phyloP scores from a whole-genome alignment of 371 early-diverging fungal genomes.

The Globomyces sp. region DNA sequence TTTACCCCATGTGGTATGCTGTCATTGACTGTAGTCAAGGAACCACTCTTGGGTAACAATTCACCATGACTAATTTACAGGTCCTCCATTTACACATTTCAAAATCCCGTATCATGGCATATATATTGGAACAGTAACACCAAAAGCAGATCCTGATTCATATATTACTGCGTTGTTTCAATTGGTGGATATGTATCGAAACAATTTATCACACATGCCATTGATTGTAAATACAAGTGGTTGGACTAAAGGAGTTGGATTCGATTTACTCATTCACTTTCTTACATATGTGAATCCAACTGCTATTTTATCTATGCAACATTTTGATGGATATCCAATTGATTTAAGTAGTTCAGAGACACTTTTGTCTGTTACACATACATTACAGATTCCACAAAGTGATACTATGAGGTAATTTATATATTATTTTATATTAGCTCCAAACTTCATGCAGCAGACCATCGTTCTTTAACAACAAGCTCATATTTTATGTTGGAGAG shows the following conservation, averaged over 20 bases:
- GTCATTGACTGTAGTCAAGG: slow-evolving; percentile 62
- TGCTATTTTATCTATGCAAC: neutral
- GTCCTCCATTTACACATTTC: slow-evolving; percentile 75
- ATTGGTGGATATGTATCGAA: slow-evolving; percentile 54
- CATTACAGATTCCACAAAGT: neutral
- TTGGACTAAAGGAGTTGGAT: slow-evolving; percentile 69
- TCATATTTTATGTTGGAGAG: slow-evolving; percentile 40
- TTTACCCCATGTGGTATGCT: slow-evolving; percentile 71
- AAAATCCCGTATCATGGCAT: slow-evolving; percentile 57
- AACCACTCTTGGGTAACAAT: slow-evolving; percentile 57
- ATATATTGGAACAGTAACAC: slow-evolving; percentile 65
- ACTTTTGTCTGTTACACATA: neutral
- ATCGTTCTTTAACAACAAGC: slow-evolving; percentile 51
- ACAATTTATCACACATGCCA: slow-evolving; percentile 55
- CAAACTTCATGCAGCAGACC: slow-evolving; percentile 56
- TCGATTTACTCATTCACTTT: slow-evolving; percentile 62
- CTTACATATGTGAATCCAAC: slow-evolving; percentile 53
- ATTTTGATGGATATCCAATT: neutral
- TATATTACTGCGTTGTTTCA: slow-evolving; percentile 62
- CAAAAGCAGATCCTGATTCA: slow-evolving; percentile 65
- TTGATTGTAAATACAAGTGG: slow-evolving; percentile 81
- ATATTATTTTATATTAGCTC: slow-evolving; percentile 19
- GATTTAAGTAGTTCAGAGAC: neutral
- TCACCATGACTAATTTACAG: slow-evolving; percentile 22
- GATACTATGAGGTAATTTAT: neutral